Conservation (phyloP, 257 asterid species). For the Thymus mandschuricus region DNA sequence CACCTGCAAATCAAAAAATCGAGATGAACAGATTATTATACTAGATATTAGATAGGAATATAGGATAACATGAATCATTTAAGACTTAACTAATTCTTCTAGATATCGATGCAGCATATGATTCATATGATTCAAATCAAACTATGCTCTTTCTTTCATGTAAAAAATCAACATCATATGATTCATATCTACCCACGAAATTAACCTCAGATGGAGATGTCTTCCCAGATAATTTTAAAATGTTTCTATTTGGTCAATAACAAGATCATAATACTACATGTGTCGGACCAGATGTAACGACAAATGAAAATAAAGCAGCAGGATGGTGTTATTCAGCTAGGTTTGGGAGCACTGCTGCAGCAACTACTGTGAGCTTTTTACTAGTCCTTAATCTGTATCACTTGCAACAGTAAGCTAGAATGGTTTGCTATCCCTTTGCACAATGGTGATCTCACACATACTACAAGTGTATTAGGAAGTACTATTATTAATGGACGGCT, state of each 20-base stretch:
- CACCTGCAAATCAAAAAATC: constrained; percentile 64
- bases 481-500: no score
- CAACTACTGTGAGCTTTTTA: not conserved
- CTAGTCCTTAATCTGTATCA: constrained; percentile 6
- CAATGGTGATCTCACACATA: not conserved
- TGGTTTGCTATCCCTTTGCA: not conserved
- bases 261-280: not conserved
- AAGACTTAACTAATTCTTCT: constrained; percentile 1
- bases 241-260: not conserved
- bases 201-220: not conserved
- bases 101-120: not conserved
- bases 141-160: constrained; percentile 10
- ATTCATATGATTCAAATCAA: no score
- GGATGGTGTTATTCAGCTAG: not conserved
- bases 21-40: constrained; percentile 15
- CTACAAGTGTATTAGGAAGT: not conserved
- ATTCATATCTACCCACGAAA: not conserved
- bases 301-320: not conserved
- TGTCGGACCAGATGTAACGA: not conserved
- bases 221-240: constrained; percentile 14
- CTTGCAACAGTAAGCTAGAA: constrained; percentile 4
- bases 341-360: not conserved
- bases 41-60: constrained; percentile 5
- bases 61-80: not conserved
- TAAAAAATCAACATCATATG: constrained; percentile 14